These are phyloP conservation scores for Coprinopsis strossmayeri DNA, from an alignment of 768 basidiomycete species.

Conservation along the genomic window DNA sequence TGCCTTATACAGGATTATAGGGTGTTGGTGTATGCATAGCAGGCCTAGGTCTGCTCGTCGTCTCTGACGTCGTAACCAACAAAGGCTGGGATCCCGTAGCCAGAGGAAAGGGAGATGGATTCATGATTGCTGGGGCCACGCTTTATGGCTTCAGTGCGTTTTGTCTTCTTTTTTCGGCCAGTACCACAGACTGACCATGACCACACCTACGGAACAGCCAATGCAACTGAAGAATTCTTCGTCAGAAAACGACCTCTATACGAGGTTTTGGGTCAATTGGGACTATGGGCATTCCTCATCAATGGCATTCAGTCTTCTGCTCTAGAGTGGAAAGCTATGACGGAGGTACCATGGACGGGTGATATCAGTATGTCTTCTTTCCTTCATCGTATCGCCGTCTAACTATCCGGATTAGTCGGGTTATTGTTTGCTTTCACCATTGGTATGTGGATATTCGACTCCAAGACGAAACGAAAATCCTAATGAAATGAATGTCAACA, in stretches of 20 bases:
- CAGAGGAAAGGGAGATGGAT: slow-evolving; percentile 74
- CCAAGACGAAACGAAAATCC: no score
- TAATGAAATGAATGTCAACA: slow-evolving; percentile 20
- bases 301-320: slow-evolving; percentile 73
- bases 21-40: slow-evolving; percentile 68
- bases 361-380: slow-evolving; percentile 45
- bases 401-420: slow-evolving; percentile 28
- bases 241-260: slow-evolving; percentile 76
- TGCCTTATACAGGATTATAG: slow-evolving; percentile 26
- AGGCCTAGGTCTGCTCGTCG: slow-evolving; percentile 76
- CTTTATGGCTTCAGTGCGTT: slow-evolving; percentile 80
- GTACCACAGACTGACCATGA: background rate
- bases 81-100: slow-evolving; percentile 64
- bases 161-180: background rate
- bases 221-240: slow-evolving; percentile 85
- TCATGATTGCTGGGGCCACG: slow-evolving; percentile 83
- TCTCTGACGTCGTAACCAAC: slow-evolving; percentile 68
- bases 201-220: slow-evolving; percentile 39
- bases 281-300: slow-evolving; percentile 79
- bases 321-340: slow-evolving; percentile 67
- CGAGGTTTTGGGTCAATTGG: slow-evolving; percentile 83
- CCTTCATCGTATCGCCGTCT: slow-evolving; percentile 8
- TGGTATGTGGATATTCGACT: slow-evolving; percentile 22
- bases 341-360: slow-evolving; percentile 63
- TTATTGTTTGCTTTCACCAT: slow-evolving; percentile 34